Conservation (phyloP, 371 early-diverging fungal genomes). For the Syncephalastrum contaminatum region DNA sequence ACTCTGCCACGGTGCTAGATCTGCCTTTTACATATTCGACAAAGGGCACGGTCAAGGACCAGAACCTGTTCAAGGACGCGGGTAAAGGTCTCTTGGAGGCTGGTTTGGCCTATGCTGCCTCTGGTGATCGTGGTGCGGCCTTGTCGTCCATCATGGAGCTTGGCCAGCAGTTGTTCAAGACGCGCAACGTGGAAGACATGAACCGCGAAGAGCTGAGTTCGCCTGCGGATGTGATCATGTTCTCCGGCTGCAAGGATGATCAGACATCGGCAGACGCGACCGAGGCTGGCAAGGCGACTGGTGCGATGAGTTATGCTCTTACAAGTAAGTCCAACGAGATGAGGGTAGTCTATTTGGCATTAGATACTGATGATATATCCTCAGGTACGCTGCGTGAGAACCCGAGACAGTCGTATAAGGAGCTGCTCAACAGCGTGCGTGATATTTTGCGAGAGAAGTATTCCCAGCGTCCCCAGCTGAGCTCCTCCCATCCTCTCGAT, state of each 20-base stretch:
- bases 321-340: slow-evolving; percentile 31
- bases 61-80: slow-evolving; percentile 49
- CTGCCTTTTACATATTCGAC: slow-evolving; percentile 83
- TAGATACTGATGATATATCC: background rate
- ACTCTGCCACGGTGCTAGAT: slow-evolving; percentile 85
- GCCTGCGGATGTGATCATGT: slow-evolving; percentile 82
- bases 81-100: slow-evolving; percentile 47
- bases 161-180: slow-evolving; percentile 43
- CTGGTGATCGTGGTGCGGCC: slow-evolving; percentile 43
- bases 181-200: slow-evolving; percentile 35
- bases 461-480: slow-evolving; percentile 82
- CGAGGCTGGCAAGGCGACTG: slow-evolving; percentile 50
- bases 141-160: slow-evolving; percentile 45
- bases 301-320: slow-evolving; percentile 90
- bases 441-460: slow-evolving; percentile 72
- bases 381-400: slow-evolving; percentile 52
- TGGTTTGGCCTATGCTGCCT: slow-evolving; percentile 50
- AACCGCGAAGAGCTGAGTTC: slow-evolving; percentile 49
- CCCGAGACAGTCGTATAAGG: slow-evolving; percentile 70
- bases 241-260: slow-evolving; percentile 86
- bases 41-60: slow-evolving; percentile 62
- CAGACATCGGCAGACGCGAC: slow-evolving; percentile 88
- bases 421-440: slow-evolving; percentile 74
- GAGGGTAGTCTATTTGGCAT: background rate
- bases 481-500: slow-evolving; percentile 76